Evolutionary conservation across 2,329 filamentous ascomycete genomes (phyloP).

Genomic region (Fusarium hostae): DNA sequence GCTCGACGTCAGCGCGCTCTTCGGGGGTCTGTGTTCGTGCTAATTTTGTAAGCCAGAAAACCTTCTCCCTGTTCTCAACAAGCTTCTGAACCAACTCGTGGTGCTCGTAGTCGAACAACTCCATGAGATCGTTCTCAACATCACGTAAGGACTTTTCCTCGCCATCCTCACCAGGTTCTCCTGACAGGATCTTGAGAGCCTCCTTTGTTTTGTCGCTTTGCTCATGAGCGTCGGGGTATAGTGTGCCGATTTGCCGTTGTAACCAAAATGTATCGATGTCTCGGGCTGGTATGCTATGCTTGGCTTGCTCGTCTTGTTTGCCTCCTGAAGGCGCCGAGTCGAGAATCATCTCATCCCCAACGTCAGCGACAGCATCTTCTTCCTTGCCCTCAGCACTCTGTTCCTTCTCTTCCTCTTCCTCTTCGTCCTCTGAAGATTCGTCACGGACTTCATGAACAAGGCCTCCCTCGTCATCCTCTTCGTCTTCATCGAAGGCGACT

Average conservation of each 20-base stretch:
- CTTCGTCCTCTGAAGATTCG: conserved; percentile 85
- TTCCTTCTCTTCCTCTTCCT: conserved; percentile 67
- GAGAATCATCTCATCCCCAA: conserved; percentile 86
- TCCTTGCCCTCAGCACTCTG: conserved; percentile 63
- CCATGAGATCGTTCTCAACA: conserved; percentile 98
- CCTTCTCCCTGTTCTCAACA: conserved; percentile 90
- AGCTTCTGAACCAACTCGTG: conserved; percentile 92
- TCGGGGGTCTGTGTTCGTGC: conserved; percentile 83
- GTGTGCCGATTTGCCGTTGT: conserved; percentile 86
- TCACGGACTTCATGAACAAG: conserved; percentile 89
- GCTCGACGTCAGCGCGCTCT: conserved; percentile 80
- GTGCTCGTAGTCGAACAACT: conserved; percentile 96
- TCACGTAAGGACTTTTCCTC: conserved; percentile 89
- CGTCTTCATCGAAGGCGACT: conserved; percentile 93
- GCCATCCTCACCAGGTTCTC: conserved; percentile 77
- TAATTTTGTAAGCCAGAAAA: conserved; percentile 94
- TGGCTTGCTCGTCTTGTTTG: conserved; percentile 61
- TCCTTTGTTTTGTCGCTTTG: conserved; percentile 93
- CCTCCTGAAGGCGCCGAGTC: conserved; percentile 69
- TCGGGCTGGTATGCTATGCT: conserved; percentile 77
- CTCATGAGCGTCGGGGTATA: conserved; percentile 91
- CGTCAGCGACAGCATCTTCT: conserved; percentile 65
- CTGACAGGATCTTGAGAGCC: conserved; percentile 84
- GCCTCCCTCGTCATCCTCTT: conserved; percentile 83
- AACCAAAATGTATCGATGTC: conserved; percentile 99